Percentiles rank a stretch among this genome's conserved stretches.
Conservation (phyloP, 495 filamentous ascomycete genomes). For the Gamarada debralockiae region DNA sequence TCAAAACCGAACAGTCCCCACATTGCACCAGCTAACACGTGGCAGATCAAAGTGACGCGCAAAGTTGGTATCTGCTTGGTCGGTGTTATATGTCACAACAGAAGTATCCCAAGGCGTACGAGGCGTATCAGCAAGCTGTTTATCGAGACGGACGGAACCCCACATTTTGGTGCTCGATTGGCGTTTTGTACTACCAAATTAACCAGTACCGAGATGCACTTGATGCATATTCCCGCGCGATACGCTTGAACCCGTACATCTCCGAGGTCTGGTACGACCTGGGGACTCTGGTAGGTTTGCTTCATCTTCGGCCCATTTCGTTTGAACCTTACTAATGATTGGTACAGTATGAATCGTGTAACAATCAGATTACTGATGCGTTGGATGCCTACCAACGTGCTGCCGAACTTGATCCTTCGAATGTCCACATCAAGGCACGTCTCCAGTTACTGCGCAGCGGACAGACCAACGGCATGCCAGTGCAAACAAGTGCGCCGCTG, state of each 20-base stretch:
- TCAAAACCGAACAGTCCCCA: conserved; percentile 6
- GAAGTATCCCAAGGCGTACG: conserved; percentile 98
- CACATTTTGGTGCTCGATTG: conserved; percentile 99
- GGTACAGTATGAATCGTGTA: conserved; percentile 89
- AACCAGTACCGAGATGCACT: conserved; percentile 99
- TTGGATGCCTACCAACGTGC: conserved; percentile 94
- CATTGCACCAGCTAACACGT: conserved; percentile 32
- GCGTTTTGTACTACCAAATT: conserved; percentile 99
- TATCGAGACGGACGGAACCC: conserved; percentile 98
- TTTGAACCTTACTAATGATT: conserved; percentile 23
- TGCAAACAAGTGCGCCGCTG: conserved; percentile 61
- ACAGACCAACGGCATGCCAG: conserved; percentile 63
- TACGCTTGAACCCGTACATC: conserved; percentile 96
- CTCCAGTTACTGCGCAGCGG: conserved; percentile 81
- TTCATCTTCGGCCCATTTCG: conserved; percentile 3
- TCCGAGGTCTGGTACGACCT: conserved; percentile 99
- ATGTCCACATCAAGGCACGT: conserved; percentile 94
- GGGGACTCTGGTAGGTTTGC: conserved; percentile 79
- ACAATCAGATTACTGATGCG: conserved; percentile 96
- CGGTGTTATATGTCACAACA: conserved; percentile 99
- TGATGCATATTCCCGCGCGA: conserved; percentile 97
- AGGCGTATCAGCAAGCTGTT: conserved; percentile 98
- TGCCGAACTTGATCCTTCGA: conserved; percentile 87
- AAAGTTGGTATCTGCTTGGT: conserved; percentile 98
- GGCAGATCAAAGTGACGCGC: conserved; percentile 86